Base-by-base conservation (phyloP, 1,284 basidiomycete genomes). In the Irpex lacteus region DNA sequence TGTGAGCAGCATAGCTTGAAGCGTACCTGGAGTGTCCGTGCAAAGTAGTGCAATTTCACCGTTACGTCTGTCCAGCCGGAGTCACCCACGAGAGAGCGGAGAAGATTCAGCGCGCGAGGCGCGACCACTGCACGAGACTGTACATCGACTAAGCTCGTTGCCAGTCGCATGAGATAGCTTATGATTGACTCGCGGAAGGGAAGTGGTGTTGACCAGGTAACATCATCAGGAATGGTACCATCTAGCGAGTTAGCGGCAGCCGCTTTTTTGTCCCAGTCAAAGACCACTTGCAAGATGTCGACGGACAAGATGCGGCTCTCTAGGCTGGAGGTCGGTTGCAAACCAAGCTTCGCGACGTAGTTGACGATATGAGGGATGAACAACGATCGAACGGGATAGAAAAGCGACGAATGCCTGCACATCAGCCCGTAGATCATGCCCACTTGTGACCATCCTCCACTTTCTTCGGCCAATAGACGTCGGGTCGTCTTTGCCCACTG, bases 281-380 rank as follows among this genome's bases (percentile, higher is more conserved):
- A 94, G 58, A 97, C 91, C 38, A 94, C 87, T 73, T 96, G 93
- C 6, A 95, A 81, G 53, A 95, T 85, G 66, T 97, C 95, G 58
- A 96, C 85, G 8, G 90, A 92, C 63, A 96, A 78, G 38, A 90
- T 78, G 44, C 96, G 89, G 21, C 93, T 90, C 71, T 99, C 98
- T 34, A 83, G 75, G n/a, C 86, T 91, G 3, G 94, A 87, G 11
- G 87, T 84, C 4, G 85, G 79, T 1, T 90, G 86, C 68, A 98
- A 85, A 26, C 95, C 96, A 18, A 99, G 84, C 76, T 96, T 97
- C 62, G 86, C 85, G 64, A 99, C 81, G 40, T 92, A 94, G 73
- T 93, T 93, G 65, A 96, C 93, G 78, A 99, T 96, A 73, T 98
- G 94, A 0, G 96, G 94, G n/a, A 99, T 87, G 75, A 99, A 99